Evolutionary conservation across 129 eudicot species (phyloP).

Genomic region (Tagetes patula): DNA sequence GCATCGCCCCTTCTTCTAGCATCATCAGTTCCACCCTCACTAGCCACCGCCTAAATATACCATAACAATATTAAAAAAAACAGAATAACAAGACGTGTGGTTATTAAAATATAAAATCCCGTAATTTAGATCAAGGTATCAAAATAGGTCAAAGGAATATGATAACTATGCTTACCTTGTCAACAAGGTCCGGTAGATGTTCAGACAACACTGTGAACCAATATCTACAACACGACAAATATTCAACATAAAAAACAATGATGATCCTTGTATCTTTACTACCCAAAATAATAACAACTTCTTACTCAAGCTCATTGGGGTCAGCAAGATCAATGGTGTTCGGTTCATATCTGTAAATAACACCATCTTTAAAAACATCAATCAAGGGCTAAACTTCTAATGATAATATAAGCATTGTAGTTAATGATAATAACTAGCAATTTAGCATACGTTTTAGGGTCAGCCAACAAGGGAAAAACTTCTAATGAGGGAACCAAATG

Average conservation of each 20-base stretch:
- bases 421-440: slow-evolving; percentile 15
- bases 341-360: slow-evolving; percentile 79
- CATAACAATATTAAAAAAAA: background rate
- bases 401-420: background rate
- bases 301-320: slow-evolving; percentile 91
- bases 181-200: slow-evolving; percentile 91
- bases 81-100: background rate
- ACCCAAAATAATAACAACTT: slow-evolving; percentile 20
- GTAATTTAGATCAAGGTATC: background rate
- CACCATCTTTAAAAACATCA: slow-evolving; percentile 9
- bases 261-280: background rate
- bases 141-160: background rate
- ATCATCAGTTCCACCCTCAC: slow-evolving; percentile 99
- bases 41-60: slow-evolving; percentile 85
- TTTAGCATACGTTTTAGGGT: slow-evolving; percentile 70
- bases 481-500: slow-evolving; percentile 91
- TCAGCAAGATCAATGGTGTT: slow-evolving; percentile 95
- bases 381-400: slow-evolving; percentile 7
- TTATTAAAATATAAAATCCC: background rate
- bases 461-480: slow-evolving; percentile 86
- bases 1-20: slow-evolving; percentile 98
- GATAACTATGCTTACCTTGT: slow-evolving; percentile 55
- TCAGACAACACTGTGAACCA: slow-evolving; percentile 92
- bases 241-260: slow-evolving; percentile 12
- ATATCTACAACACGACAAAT: slow-evolving; percentile 59